Conservation (phyloP, 495 filamentous ascomycete genomes). For the Podospora fimiseda region DNA sequence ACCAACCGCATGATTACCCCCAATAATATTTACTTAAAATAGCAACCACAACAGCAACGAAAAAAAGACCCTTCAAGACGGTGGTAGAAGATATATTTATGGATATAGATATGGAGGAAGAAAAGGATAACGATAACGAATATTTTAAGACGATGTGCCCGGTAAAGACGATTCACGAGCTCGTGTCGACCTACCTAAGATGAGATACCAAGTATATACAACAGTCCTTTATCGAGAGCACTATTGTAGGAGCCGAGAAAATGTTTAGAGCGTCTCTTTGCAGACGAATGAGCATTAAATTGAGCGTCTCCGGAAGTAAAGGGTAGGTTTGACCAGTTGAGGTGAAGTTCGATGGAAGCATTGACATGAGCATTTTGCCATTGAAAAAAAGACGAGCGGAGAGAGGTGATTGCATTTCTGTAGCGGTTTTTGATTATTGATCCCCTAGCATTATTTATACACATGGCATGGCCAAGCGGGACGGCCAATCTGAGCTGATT, state of each 20-base stretch:
- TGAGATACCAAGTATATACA: conserved; percentile 39
- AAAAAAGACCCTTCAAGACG: too few species aligned
- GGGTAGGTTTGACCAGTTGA: conserved; percentile 10
- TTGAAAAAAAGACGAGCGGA: too few species aligned
- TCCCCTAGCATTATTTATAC: background rate
- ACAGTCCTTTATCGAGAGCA: conserved; percentile 52
- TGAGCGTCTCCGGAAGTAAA: conserved; percentile 20
- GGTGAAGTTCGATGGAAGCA: background rate
- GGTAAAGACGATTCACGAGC: conserved; percentile 35
- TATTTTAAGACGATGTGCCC: conserved; percentile 51
- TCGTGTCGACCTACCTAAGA: conserved; percentile 30
- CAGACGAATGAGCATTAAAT: conserved; percentile 35
- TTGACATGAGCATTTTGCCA: background rate
- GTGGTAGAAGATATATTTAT: conserved; percentile 35
- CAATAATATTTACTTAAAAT: too few species aligned
- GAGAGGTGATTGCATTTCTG: too few species aligned
- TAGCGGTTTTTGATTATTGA: too few species aligned
- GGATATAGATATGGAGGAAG: conserved; percentile 18
- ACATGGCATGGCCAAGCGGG: too few species aligned
- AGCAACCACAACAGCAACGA: too few species aligned
- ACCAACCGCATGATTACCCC: too few species aligned
- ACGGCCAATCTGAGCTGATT: too few species aligned
- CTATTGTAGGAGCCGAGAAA: conserved; percentile 45
- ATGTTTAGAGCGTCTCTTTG: conserved; percentile 14
- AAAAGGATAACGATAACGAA: conserved; percentile 34